These are phyloP conservation scores for Hydnomerulius pinastri DNA, from an alignment of 768 basidiomycete species.

Conservation along the genomic window DNA sequence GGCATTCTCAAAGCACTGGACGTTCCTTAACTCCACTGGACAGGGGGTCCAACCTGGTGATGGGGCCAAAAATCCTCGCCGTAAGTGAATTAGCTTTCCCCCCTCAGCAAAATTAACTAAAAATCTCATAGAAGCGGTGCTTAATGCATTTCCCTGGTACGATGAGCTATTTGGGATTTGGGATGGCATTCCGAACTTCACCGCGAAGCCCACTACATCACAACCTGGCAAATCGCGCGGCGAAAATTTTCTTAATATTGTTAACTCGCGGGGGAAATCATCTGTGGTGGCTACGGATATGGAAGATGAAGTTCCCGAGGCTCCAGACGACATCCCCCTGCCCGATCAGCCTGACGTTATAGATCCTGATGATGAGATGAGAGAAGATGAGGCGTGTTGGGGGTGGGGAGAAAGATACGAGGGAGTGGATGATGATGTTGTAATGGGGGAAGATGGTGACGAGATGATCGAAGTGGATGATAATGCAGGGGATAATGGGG, in stretches of 20 bases:
- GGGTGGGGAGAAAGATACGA: no score
- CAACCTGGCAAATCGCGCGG: neutral
- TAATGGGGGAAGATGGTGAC: no score
- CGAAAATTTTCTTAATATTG: neutral
- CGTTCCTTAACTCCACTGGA: neutral
- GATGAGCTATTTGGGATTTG: neutral
- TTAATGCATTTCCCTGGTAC: conserved; percentile 1
- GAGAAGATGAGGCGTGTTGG: no score
- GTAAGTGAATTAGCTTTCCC: neutral
- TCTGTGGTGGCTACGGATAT: neutral
- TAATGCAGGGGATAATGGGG: no score
- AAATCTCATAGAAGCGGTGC: neutral
- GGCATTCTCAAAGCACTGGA: neutral
- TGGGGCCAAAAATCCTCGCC: neutral
- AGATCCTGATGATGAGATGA: no score
- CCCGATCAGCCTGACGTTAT: neutral
- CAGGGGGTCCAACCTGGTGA: neutral
- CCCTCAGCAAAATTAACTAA: neutral
- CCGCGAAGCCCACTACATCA: neutral
- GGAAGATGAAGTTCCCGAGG: neutral
- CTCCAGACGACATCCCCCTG: neutral
- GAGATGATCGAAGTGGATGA: no score
- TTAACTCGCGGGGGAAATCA: neutral
- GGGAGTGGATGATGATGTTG: no score
- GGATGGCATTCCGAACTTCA: neutral